Conservation (phyloP, 441 rosid genomes). For the Brassica balearica region DNA sequence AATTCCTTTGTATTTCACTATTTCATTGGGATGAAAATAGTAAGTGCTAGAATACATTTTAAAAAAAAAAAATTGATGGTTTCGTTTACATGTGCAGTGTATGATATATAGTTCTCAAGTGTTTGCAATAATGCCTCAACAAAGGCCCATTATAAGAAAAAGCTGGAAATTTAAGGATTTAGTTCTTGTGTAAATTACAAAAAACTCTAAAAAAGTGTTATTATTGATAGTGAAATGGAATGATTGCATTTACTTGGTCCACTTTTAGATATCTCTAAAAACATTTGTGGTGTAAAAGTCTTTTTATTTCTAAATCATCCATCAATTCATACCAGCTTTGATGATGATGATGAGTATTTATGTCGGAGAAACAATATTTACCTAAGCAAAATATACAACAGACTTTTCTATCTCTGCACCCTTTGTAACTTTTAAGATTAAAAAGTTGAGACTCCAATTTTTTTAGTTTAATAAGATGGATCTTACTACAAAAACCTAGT, state of each 20-base stretch:
- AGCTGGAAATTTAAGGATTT: background rate
- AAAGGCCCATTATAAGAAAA: background rate
- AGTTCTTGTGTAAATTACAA: conserved; percentile 7
- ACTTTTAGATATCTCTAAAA: conserved; percentile 21
- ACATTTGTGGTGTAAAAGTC: conserved; percentile 36
- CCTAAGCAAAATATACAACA: background rate
- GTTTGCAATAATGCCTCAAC: conserved; percentile 30
- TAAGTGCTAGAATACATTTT: background rate
- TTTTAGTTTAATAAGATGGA: background rate
- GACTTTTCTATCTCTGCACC: conserved; percentile 1
- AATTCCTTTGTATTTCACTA: background rate
- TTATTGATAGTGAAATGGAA: conserved; percentile 30
- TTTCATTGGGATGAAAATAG: conserved; percentile 12
- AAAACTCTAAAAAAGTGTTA: background rate
- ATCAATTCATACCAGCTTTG: conserved; percentile 47
- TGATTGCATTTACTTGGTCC: conserved; percentile 45
- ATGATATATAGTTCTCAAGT: background rate
- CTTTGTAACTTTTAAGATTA: conserved; percentile 13
- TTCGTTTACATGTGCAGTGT: conserved; percentile 3
- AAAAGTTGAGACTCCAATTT: background rate
- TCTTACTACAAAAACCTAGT: background rate
- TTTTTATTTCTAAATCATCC: conserved; percentile 27
- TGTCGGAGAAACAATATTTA: conserved; percentile 28
- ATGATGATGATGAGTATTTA: conserved; percentile 44
- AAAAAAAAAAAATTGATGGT: background rate